Conservation (phyloP, 306 rosid species). For the Dalbergia oliveri region DNA sequence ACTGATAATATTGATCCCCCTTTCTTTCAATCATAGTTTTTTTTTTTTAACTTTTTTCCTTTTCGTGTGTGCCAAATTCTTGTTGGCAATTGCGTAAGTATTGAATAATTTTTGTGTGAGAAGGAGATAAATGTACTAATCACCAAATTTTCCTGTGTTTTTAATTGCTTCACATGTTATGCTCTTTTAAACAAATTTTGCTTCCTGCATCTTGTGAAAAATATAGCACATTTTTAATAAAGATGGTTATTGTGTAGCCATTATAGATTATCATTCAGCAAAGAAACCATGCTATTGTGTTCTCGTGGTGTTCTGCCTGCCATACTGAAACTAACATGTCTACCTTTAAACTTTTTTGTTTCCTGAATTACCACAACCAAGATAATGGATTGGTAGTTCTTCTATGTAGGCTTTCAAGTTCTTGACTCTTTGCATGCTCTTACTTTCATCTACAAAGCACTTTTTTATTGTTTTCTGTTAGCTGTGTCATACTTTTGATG, state of each 20-base stretch:
- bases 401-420: slow-evolving; percentile 20
- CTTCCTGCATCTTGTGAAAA: not conserved
- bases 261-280: not conserved
- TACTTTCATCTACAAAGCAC: slow-evolving; percentile 7
- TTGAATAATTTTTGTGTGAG: slow-evolving; percentile 22
- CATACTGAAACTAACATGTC: slow-evolving; percentile 2
- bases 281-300: not conserved
- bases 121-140: slow-evolving; percentile 8
- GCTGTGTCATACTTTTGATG: not conserved
- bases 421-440: not conserved
- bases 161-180: slow-evolving; percentile 25
- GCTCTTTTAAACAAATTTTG: slow-evolving; percentile 8
- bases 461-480: not conserved
- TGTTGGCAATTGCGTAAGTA: slow-evolving; percentile 7
- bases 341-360: slow-evolving; percentile 21
- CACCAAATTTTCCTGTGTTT: slow-evolving; percentile 3
- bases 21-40: not conserved
- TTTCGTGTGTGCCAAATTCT: slow-evolving; percentile 28
- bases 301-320: slow-evolving; percentile 8
- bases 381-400: slow-evolving; percentile 7
- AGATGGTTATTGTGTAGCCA: slow-evolving; percentile 31
- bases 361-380: not conserved
- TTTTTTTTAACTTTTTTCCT: not conserved
- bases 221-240: not conserved
- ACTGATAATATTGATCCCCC: slow-evolving; percentile 22